Conservation (phyloP, 768 basidiomycete genomes). For the Thelephora aurantiotincta region DNA sequence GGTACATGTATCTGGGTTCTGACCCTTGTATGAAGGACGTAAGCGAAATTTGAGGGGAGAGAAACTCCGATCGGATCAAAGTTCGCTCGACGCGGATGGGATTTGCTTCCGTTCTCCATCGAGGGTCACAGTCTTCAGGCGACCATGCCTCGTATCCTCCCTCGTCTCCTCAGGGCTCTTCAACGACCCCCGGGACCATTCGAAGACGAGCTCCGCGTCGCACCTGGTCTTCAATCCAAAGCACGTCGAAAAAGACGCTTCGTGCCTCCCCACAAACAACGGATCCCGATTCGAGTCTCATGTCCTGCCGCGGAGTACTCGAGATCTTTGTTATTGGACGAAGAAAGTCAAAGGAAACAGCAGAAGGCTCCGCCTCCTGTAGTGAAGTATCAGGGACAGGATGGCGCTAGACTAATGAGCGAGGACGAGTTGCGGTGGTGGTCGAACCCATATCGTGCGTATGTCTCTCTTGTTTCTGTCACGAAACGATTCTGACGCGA, state of each 20-base stretch:
- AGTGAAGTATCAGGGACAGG: slow-evolving; percentile 3
- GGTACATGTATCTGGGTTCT: no score
- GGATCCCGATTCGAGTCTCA: no score
- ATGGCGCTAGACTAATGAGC: slow-evolving; percentile 41
- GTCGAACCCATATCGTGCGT: slow-evolving; percentile 65
- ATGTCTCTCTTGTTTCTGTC: neutral
- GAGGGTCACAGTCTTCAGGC: neutral
- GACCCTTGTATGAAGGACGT: no score
- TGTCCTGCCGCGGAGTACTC: no score
- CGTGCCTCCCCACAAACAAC: neutral
- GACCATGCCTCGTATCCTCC: slow-evolving; percentile 56
- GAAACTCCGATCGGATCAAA: no score
- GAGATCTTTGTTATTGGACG: neutral
- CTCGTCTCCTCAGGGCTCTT: slow-evolving; percentile 39
- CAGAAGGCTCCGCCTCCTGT: neutral
- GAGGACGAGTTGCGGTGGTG: slow-evolving; percentile 49
- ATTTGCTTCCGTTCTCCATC: neutral
- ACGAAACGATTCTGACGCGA: slow-evolving; percentile 3
- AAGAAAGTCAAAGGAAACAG: neutral
- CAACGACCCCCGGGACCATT: slow-evolving; percentile 16
- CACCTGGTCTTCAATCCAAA: neutral
- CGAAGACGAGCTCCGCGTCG: slow-evolving; percentile 13
- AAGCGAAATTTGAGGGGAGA: no score
- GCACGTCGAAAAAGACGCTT: neutral
- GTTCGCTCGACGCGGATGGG: no score